A percentile compares a stretch with the other conserved stretches of the same genome.
Evolutionary conservation across 75 land plant genomes (phyloP).

Genomic region (Picea sitchensis): DNA sequence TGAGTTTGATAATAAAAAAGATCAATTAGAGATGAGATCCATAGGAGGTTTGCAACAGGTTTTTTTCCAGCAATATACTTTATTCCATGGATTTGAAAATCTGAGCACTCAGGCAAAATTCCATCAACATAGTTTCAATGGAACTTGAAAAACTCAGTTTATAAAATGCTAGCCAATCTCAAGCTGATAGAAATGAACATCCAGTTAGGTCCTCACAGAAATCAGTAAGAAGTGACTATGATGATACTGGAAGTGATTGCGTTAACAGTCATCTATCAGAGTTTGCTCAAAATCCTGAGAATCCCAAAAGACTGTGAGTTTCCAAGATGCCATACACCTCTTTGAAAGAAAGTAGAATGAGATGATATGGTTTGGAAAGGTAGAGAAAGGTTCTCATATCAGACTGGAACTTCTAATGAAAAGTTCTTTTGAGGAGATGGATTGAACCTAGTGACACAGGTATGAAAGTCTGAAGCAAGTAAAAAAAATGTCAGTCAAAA

Average conservation of each 20-base stretch:
- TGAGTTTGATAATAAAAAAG: too few species aligned
- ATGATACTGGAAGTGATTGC: constrained; percentile 16
- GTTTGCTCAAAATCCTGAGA: constrained; percentile 27
- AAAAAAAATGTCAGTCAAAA: not conserved
- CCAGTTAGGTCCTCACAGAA: not conserved
- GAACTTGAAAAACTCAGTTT: not conserved
- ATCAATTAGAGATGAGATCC: too few species aligned
- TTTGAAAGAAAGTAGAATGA: constrained; percentile 65
- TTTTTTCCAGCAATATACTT: too few species aligned
- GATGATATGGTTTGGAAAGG: not conserved
- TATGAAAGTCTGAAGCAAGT: not conserved
- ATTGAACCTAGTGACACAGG: constrained; percentile 30
- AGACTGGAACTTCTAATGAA: constrained; percentile 12
- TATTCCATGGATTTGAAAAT: not conserved
- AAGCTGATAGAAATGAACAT: not conserved
- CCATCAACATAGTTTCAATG: constrained; percentile 1
- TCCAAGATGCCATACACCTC: constrained; percentile 75
- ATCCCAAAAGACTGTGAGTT: constrained; percentile 35
- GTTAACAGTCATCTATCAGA: constrained; percentile 30
- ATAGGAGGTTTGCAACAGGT: too few species aligned
- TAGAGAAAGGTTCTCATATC: constrained; percentile 14
- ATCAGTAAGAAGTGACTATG: constrained; percentile 22
- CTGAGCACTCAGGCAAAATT: not conserved
- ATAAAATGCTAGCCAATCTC: not conserved
- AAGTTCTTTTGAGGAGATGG: constrained; percentile 79